These are phyloP conservation scores for Solanum bulbocastanum DNA, from an alignment of 257 asterid species.

Conservation along the genomic window DNA sequence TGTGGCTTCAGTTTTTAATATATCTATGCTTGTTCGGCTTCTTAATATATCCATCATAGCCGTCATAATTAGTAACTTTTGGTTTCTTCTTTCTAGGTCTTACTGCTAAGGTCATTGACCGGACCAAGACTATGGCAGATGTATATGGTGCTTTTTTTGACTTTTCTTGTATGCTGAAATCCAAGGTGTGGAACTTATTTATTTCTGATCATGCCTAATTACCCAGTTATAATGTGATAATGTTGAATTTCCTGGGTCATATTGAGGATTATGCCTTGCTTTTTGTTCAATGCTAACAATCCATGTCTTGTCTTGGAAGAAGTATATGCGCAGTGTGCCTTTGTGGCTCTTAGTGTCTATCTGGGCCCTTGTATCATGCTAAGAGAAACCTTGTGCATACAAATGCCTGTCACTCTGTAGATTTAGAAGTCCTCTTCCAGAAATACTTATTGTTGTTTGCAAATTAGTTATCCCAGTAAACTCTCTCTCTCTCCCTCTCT, in stretches of 20 bases:
- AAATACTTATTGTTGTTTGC: background rate
- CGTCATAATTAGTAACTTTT: background rate
- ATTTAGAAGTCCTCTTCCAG: background rate
- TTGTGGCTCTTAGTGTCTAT: background rate
- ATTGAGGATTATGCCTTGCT: background rate
- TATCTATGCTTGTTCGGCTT: background rate
- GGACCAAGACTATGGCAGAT: conserved; percentile 69
- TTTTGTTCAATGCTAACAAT: background rate
- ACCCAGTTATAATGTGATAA: background rate
- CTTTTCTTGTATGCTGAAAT: conserved; percentile 74
- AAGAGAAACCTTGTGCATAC: background rate
- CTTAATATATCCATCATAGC: background rate
- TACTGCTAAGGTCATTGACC: conserved; percentile 77
- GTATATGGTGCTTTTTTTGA: conserved; percentile 92
- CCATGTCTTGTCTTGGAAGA: background rate
- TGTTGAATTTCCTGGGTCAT: background rate
- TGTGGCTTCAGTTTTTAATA: background rate
- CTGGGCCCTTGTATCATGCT: background rate
- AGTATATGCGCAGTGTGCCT: background rate
- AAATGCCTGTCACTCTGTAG: background rate
- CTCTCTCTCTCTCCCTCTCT: background rate
- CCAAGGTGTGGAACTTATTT: conserved; percentile 51
- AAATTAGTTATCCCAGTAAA: background rate
- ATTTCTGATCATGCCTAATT: background rate
- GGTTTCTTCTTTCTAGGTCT: conserved; percentile 48